Conservation (phyloP, 2,329 filamentous ascomycete genomes). For the Trichophyton verrucosum region DNA sequence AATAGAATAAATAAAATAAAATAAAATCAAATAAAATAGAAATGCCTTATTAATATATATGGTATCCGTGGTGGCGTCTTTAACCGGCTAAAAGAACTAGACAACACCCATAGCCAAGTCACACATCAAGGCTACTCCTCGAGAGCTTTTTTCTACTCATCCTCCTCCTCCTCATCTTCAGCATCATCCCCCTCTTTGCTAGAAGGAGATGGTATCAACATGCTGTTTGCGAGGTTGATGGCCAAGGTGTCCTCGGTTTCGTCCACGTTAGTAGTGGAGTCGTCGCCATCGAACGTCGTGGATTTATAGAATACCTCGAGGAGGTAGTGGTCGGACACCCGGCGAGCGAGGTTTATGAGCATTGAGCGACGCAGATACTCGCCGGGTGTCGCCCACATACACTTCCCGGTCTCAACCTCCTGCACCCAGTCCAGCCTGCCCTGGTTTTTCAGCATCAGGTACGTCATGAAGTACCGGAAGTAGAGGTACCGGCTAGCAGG, state of each 20-base stretch:
- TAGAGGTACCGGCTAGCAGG: conserved; percentile 15
- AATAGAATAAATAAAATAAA: no score
- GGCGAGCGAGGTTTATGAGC: conserved; percentile 2
- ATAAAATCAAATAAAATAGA: no score
- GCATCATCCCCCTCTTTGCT: neutral
- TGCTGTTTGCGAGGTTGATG: neutral
- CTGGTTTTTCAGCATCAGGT: conserved; percentile 8
- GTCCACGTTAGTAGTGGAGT: neutral
- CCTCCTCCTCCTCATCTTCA: neutral
- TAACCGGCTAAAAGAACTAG: no score
- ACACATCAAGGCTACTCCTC: no score
- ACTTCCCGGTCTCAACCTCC: neutral
- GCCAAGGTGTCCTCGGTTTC: neutral
- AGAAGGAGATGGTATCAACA: neutral
- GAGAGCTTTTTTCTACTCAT: neutral
- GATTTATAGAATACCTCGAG: neutral
- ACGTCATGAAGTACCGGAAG: conserved; percentile 16
- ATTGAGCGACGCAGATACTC: conserved; percentile 7
- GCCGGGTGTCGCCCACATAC: conserved; percentile 5
- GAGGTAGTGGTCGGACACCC: conserved; percentile 6
- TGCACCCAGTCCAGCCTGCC: conserved; percentile 6
- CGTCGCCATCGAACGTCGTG: neutral
- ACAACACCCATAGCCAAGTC: no score
- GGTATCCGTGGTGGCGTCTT: no score
- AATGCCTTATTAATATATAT: no score